Evolutionary conservation across 176 grass and related monocot species (phyloP).

Genomic region (Chrysopogon serrulatus): DNA sequence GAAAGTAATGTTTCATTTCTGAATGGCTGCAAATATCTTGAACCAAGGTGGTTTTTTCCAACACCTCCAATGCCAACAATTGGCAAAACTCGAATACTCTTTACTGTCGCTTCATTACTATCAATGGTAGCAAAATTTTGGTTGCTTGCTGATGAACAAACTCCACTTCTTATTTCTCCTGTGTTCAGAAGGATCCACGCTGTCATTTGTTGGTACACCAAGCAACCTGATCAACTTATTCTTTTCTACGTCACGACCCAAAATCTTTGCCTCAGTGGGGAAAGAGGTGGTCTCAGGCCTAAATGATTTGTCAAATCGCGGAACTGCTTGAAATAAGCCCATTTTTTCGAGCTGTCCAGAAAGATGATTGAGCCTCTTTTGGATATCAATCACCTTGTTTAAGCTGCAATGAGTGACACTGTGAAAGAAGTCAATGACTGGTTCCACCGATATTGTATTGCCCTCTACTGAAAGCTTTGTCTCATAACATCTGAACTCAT

Average conservation of each 20-base stretch:
- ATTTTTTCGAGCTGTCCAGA: neutral
- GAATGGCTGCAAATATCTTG: conserved; percentile 17
- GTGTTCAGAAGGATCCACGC: neutral
- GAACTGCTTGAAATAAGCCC: neutral
- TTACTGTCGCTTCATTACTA: too few relatives aligned
- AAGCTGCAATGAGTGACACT: too few relatives aligned
- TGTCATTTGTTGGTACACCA: neutral
- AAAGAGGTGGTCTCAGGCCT: conserved; percentile 11
- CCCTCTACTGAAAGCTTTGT: too few relatives aligned
- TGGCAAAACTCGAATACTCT: conserved; percentile 28
- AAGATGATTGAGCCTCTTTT: neutral
- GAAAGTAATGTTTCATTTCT: neutral
- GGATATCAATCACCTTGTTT: too few relatives aligned
- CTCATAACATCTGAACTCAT: neutral
- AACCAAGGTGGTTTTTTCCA: conserved; percentile 21
- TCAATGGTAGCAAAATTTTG: too few relatives aligned
- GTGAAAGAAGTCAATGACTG: too few relatives aligned
- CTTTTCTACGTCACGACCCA: neutral
- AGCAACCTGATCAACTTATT: neutral
- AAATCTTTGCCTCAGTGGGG: neutral
- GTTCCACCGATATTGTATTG: too few relatives aligned
- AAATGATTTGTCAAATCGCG: neutral
- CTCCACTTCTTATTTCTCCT: neutral
- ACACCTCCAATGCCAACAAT: conserved; percentile 28
- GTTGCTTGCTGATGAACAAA: too few relatives aligned